These are phyloP conservation scores for Camellia sinensis DNA, from an alignment of 148 eudicot species.

Conservation along the genomic window DNA sequence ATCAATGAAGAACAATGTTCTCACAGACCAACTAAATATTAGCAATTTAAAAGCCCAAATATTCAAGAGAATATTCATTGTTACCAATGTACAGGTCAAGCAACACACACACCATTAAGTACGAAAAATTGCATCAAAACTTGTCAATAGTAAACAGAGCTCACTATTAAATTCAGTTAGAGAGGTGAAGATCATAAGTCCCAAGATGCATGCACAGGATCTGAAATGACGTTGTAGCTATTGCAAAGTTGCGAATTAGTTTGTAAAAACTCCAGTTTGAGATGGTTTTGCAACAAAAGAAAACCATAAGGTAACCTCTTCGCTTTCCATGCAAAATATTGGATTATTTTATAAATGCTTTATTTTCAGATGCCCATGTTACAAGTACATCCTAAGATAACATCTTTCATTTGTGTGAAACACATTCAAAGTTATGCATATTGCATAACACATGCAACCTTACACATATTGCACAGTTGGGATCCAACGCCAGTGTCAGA, in stretches of 20 bases:
- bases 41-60: not conserved
- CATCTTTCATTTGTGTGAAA: not conserved
- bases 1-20: not conserved
- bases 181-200: not conserved
- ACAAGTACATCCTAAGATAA: no score
- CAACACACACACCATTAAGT: not conserved
- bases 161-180: not conserved
- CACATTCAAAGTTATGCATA: not conserved
- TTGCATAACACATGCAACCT: not conserved
- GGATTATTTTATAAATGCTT: not conserved
- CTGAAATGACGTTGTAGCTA: not conserved
- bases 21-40: not conserved
- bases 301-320: not conserved
- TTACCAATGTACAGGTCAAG: not conserved
- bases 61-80: not conserved
- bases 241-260: not conserved
- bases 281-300: not conserved
- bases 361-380: not conserved
- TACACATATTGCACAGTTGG: no score
- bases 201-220: not conserved
- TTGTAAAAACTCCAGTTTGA: not conserved
- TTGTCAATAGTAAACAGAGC: not conserved
- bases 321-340: not conserved
- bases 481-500: not conserved
- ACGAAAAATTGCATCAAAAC: not conserved